Evolutionary conservation across 1,139 yeast genomes (phyloP), one percentile per base, ranked within the genome.

Genomic region (Yamadazyma pseudoaaseri): DNA sequence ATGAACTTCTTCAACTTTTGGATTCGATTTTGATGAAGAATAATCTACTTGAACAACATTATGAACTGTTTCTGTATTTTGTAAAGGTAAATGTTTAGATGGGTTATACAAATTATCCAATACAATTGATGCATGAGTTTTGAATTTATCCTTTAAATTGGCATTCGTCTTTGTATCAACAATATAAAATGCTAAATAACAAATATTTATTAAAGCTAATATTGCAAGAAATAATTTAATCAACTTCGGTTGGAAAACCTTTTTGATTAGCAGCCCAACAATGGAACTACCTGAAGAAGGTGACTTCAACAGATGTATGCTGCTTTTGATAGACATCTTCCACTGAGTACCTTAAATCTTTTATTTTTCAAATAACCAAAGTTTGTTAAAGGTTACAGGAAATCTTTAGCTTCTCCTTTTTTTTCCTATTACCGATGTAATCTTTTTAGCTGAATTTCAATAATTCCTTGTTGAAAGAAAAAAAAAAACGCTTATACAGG

Each of bases 201-300:
- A 38, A 2, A 53, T 36, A 35, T 54, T 54, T 5, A 45, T 30
- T 10, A 52, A 18, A n/a, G 52, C 52, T 16, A 52, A 42, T 7
- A 51, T 30, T n/a, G 51, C 47, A 15, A 53, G 38, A 13, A 50
- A 33, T 14, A 51, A 42, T 33, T 50, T 53, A 34, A 52, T 38
- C 14, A 48, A 26, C 29, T 48, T 44, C 2, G 52, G 51, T 16
- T 35, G 43, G 16, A 46, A 35, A 2, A 51, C 14, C 30, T 45
- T 41, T 25, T 42, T 39, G 25, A 47, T 30, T 3, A 45, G 12
- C 34, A 42, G 38, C 12, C 44, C 34, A n/a, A 44, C 20, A 20
- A 35, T 11, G 6, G 20, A 23, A 9, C 6, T 22, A 26, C 13
- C 14, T 6, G 30, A n/a, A 16, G 23, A 21, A 4, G 41, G 31